Evolutionary conservation across 225 moss, liverwort and hornwort genomes (phyloP).

Genomic region (Marchantia polymorpha): DNA sequence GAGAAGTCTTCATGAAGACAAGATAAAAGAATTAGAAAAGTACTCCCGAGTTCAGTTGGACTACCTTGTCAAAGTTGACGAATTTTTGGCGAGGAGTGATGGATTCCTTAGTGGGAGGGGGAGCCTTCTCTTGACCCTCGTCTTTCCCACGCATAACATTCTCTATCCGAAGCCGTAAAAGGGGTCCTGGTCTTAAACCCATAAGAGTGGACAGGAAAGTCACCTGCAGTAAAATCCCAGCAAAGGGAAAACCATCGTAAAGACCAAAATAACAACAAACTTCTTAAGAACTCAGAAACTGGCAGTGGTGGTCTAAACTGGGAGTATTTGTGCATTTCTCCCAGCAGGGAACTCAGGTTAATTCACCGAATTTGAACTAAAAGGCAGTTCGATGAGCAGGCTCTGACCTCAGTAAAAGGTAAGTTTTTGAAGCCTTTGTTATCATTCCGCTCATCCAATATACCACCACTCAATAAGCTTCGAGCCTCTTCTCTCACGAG

Average conservation of each 20-base stretch:
- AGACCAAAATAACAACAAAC: too few species aligned
- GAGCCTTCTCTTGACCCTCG: slow-evolving; percentile 70
- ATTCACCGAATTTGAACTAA: too few species aligned
- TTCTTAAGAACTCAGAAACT: too few species aligned
- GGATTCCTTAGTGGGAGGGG: slow-evolving; percentile 45
- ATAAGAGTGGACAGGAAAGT: slow-evolving; percentile 70
- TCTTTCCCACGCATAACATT: slow-evolving; percentile 80
- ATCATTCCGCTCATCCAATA: slow-evolving; percentile 78
- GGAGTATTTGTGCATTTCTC: too few species aligned
- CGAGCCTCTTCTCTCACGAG: slow-evolving; percentile 92
- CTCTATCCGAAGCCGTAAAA: slow-evolving; percentile 61
- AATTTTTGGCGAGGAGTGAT: slow-evolving; percentile 18
- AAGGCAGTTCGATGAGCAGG: background rate
- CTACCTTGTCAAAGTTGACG: slow-evolving; percentile 24
- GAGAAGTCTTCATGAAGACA: background rate
- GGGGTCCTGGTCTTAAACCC: slow-evolving; percentile 77
- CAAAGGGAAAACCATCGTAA: background rate
- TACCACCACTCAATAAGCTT: slow-evolving; percentile 79
- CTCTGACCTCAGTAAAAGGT: slow-evolving; percentile 70
- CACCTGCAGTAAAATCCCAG: slow-evolving; percentile 45
- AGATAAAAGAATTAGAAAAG: background rate
- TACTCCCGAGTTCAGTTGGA: background rate
- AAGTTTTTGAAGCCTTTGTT: slow-evolving; percentile 71
- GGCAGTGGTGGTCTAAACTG: too few species aligned
- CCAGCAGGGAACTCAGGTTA: too few species aligned